Base-by-base conservation (phyloP, 2,329 filamentous ascomycete species). In the Neonectria neomacrospora region DNA sequence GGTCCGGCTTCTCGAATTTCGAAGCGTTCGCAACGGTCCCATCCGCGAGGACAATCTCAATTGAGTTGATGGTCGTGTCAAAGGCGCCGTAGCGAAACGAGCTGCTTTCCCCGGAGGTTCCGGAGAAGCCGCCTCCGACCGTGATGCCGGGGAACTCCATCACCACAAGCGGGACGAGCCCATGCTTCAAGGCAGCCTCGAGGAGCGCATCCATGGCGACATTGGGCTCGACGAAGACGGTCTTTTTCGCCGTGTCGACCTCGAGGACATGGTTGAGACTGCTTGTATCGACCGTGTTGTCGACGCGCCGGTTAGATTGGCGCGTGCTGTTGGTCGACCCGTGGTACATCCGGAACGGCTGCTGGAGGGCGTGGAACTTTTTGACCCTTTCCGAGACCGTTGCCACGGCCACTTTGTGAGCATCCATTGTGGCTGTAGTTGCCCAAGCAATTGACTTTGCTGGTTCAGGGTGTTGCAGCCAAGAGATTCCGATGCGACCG, bases 251-350 rank as follows among this genome's bases (percentile, higher is more conserved):
- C 0, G 70, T 75, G 72, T 93, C 85, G 50, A 94, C 79, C 9
- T 81, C 77, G 10, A 94, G 79, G 16, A 94, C 85, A 75, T 86
- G 83, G 67, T 81, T 83, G 10, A 94, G 83, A 4, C 75, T 73
- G 76, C 88, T 90, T 39, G 90, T 93, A 75, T 93, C 90, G 58
- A 94, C 82, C 10, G 88, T 85, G 70, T 86, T 86, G 73, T 83
- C 82, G 12, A 76, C 74, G 48, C 76, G 77, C 30, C 82, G 82
- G 20, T 80, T 78, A 8, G 83, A 82, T 26, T 84, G 83, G 8
- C 91, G 88, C 39, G 91, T 94, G 77, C 88, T 92, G 79, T 92
- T 93, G 26, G 91, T 93, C 0, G 90, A 88, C 64, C 91, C 91
- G 78, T 94, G 91, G 70, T 88, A 91, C 73, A 94, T 89, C n/a